These are phyloP conservation scores for Linum trigynum DNA, from an alignment of 345 rosid species.

Conservation along the genomic window DNA sequence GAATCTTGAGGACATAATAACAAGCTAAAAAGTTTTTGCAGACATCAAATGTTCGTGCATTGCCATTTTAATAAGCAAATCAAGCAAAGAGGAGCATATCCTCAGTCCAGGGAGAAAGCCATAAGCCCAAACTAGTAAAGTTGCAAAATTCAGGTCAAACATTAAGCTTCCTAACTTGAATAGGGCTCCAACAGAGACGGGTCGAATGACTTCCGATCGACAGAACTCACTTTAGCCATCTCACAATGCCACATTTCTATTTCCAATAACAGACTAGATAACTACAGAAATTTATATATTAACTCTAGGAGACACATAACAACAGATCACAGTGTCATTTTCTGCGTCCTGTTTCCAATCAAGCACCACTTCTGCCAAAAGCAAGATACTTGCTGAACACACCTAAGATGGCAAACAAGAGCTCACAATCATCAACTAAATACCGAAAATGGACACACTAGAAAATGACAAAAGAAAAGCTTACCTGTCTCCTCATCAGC, in stretches of 20 bases:
- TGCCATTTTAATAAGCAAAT: too few relatives aligned
- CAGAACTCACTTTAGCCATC: not conserved
- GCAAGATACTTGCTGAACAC: not conserved
- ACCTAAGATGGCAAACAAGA: slow-evolving; percentile 1
- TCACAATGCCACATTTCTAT: not conserved
- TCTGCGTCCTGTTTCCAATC: not conserved
- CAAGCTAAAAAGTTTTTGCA: too few relatives aligned
- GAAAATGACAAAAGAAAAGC: not conserved
- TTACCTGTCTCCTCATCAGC: slow-evolving; percentile 82
- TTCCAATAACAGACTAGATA: too few relatives aligned
- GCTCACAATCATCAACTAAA: not conserved
- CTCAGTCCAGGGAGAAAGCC: not conserved
- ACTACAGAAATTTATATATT: not conserved
- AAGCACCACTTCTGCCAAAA: not conserved
- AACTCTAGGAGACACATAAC: not conserved
- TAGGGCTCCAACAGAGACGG: not conserved
- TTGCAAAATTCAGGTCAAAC: not conserved
- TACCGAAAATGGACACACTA: not conserved
- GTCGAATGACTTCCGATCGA: not conserved
- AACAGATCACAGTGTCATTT: not conserved
- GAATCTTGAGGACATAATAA: too few relatives aligned
- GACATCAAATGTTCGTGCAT: too few relatives aligned
- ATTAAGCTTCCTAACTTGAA: not conserved
- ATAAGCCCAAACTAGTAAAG: not conserved
- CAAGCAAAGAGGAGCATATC: too few relatives aligned